Evolutionary conservation across 2,329 filamentous ascomycete species (phyloP).

Genomic region (Xylaria sp.): DNA sequence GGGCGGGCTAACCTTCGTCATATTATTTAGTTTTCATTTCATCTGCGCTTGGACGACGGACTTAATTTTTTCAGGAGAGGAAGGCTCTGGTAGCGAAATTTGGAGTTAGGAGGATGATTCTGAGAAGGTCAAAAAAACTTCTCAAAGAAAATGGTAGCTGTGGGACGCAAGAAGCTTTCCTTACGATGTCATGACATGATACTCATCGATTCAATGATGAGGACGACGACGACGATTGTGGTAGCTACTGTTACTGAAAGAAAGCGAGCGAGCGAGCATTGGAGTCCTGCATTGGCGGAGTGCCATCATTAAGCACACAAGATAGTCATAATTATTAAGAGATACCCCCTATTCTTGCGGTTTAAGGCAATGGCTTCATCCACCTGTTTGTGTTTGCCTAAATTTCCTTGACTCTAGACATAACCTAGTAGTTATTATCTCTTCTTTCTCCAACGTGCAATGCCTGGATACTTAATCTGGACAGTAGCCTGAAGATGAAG

Average conservation of each 20-base stretch:
- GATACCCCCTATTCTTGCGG: conserved; percentile 9
- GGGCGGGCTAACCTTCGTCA: background rate
- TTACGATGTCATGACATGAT: conserved; percentile 21
- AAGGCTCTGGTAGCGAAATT: conserved; percentile 24
- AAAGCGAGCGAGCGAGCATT: conserved; percentile 7
- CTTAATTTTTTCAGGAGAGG: conserved; percentile 6
- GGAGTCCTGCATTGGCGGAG: background rate
- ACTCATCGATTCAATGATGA: conserved; percentile 11
- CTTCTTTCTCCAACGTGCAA: too few species aligned
- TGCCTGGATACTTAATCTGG: too few species aligned
- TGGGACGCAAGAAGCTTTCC: background rate
- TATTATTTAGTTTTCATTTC: conserved; percentile 5
- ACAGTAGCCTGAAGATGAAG: too few species aligned
- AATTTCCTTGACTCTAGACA: too few species aligned
- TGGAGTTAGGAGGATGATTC: background rate
- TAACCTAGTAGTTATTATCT: too few species aligned
- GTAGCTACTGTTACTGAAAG: background rate
- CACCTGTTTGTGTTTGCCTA: background rate
- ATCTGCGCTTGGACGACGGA: conserved; percentile 17
- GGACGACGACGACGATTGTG: conserved; percentile 5
- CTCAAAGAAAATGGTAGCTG: background rate
- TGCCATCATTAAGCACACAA: too few species aligned
- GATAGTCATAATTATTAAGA: conserved; percentile 13
- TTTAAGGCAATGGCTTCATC: conserved; percentile 4
- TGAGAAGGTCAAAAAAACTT: background rate